Evolutionary conservation across 352 stramenopile genomes (phyloP).

Genomic region (Phytophthora capsici): DNA sequence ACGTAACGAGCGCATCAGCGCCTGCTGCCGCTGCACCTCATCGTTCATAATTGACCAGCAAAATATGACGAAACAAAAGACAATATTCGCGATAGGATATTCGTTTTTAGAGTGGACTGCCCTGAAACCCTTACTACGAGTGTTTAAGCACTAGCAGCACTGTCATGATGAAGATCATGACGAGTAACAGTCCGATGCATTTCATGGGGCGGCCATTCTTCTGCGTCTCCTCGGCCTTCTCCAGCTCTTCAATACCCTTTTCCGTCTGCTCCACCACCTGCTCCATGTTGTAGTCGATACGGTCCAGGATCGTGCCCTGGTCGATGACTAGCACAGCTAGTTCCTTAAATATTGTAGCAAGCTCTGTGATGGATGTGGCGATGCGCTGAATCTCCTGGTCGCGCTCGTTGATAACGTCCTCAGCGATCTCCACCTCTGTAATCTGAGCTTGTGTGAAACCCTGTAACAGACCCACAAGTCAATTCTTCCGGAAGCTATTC

Average conservation of each 20-base stretch:
- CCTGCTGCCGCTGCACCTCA: slow-evolving; percentile 55
- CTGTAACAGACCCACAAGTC: slow-evolving; percentile 27
- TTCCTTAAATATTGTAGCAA: slow-evolving; percentile 99
- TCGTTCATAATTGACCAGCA: slow-evolving; percentile 18
- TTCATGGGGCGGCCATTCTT: slow-evolving; percentile 97
- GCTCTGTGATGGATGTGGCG: slow-evolving; percentile 98
- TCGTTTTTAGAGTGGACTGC: slow-evolving; percentile 4
- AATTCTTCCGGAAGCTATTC: background rate
- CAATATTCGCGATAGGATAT: background rate
- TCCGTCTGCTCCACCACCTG: slow-evolving; percentile 99
- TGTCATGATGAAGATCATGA: slow-evolving; percentile 95
- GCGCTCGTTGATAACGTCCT: slow-evolving; percentile 95
- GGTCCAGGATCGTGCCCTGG: slow-evolving; percentile 99
- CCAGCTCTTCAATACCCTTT: slow-evolving; percentile 98
- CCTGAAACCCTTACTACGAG: too few relatives aligned
- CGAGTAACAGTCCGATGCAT: slow-evolving; percentile 92
- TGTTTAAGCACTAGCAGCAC: slow-evolving; percentile 93
- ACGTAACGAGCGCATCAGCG: slow-evolving; percentile 60
- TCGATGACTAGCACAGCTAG: slow-evolving; percentile 99
- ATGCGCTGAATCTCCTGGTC: slow-evolving; percentile 98
- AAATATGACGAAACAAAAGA: too few relatives aligned
- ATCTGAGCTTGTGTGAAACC: slow-evolving; percentile 96
- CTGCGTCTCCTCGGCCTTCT: slow-evolving; percentile 99
- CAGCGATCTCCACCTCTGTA: slow-evolving; percentile 96
- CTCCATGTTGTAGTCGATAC: slow-evolving; percentile 99